Conservation (phyloP, 1,284 basidiomycete species). For the Fomes fomentarius region DNA sequence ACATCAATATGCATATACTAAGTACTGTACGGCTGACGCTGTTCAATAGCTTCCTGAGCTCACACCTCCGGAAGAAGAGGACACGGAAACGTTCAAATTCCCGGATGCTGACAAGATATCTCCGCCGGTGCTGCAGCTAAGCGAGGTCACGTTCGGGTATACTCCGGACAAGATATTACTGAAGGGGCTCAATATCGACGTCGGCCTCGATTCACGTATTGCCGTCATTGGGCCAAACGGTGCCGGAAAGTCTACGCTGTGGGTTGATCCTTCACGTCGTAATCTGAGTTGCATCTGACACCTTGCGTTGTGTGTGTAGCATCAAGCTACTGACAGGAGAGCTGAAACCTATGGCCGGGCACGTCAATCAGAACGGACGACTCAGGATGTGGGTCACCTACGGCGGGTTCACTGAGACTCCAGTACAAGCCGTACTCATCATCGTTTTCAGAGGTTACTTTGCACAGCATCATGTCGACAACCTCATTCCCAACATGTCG, state of each 20-base stretch:
- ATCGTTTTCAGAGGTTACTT: conserved; percentile 77
- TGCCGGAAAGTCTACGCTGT: conserved; percentile 82
- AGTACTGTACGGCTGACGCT: not conserved
- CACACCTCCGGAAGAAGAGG: conserved; percentile 89
- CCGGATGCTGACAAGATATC: conserved; percentile 96
- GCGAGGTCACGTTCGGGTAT: conserved; percentile 93
- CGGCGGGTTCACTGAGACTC: not conserved
- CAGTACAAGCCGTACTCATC: not conserved
- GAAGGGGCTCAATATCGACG: conserved; percentile 86
- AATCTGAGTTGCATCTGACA: not conserved
- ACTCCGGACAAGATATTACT: conserved; percentile 80
- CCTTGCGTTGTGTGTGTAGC: conserved; percentile 45
- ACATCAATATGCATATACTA: too few relatives aligned
- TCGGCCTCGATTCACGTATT: conserved; percentile 87
- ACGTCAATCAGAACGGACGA: conserved; percentile 89
- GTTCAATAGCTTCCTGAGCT: conserved; percentile 79
- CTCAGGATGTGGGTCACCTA: conserved; percentile 72
- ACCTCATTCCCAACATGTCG: conserved; percentile 81
- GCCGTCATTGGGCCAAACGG: conserved; percentile 89
- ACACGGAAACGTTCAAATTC: conserved; percentile 92
- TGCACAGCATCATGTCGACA: conserved; percentile 98
- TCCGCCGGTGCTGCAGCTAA: conserved; percentile 94
- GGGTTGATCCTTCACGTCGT: conserved; percentile 26
- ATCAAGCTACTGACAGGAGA: conserved; percentile 97
- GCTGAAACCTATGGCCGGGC: conserved; percentile 78